phyloP scores from a whole-genome alignment of 2,329 filamentous ascomycete genomes.

The Aspergillus sp. region DNA sequence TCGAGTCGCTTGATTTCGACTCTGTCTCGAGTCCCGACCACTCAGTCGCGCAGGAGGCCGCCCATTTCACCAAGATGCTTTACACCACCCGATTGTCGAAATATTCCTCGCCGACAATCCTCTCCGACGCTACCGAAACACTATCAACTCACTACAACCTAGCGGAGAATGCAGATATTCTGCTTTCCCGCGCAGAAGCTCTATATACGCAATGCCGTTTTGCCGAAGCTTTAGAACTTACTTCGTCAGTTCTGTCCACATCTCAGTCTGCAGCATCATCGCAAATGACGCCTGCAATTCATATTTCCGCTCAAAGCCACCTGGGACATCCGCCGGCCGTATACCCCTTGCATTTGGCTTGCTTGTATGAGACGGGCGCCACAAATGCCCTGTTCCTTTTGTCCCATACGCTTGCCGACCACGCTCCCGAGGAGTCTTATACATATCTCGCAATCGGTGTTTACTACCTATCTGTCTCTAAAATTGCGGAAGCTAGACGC shows the following conservation, averaged over 20 bases:
- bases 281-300: conserved; percentile 26
- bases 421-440: conserved; percentile 85
- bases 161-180: conserved; percentile 80
- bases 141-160: conserved; percentile 93
- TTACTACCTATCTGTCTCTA: conserved; percentile 87
- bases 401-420: conserved; percentile 88
- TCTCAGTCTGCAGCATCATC: conserved; percentile 80
- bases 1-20: conserved; percentile 88
- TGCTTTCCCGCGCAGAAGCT: conserved; percentile 85
- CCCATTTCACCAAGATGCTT: conserved; percentile 91
- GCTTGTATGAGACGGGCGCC: conserved; percentile 80
- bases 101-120: conserved; percentile 82
- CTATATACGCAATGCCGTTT: conserved; percentile 95
- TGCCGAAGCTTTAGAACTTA: conserved; percentile 80
- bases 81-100: conserved; percentile 96
- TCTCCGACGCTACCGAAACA: conserved; percentile 83
- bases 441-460: conserved; percentile 93
- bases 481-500: conserved; percentile 87
- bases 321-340: conserved; percentile 56
- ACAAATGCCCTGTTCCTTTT: conserved; percentile 90
- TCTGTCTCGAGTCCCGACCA: conserved; percentile 69
- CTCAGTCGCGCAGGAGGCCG: conserved; percentile 76
- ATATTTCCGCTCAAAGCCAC: conserved; percentile 36
- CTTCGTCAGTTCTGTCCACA: conserved; percentile 74
- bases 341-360: conserved; percentile 88